These are phyloP conservation scores for Acer negundo DNA, from an alignment of 345 rosid species.

Conservation along the genomic window DNA sequence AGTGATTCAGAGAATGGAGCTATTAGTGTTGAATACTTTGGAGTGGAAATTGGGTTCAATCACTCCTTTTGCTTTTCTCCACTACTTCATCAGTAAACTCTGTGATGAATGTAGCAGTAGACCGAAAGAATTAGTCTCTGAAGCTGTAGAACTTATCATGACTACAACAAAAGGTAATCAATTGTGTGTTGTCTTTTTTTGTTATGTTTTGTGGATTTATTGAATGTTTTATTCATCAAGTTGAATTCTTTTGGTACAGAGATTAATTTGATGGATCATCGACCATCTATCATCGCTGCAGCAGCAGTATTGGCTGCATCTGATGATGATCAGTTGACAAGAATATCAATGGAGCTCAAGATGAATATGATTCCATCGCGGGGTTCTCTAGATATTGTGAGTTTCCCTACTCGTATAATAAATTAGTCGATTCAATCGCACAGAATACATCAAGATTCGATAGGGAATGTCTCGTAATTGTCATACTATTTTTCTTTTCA, in stretches of 20 bases:
- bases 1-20: slow-evolving; percentile 67
- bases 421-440: not conserved
- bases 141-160: slow-evolving; percentile 52
- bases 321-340: slow-evolving; percentile 45
- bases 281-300: slow-evolving; percentile 73
- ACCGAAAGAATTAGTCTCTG: slow-evolving; percentile 40
- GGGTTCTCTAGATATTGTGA: slow-evolving; percentile 57
- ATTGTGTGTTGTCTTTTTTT: slow-evolving; percentile 7
- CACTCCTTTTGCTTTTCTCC: slow-evolving; percentile 78
- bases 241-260: slow-evolving; percentile 38
- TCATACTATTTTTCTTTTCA: not conserved
- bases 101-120: slow-evolving; percentile 23
- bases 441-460: not conserved
- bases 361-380: slow-evolving; percentile 48
- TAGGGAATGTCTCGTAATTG: slow-evolving; percentile 15
- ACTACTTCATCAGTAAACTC: slow-evolving; percentile 53
- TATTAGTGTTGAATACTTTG: slow-evolving; percentile 63
- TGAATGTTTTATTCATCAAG: not conserved
- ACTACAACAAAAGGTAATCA: slow-evolving; percentile 54
- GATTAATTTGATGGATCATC: slow-evolving; percentile 56
- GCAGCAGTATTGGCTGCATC: slow-evolving; percentile 72
- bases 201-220: not conserved
- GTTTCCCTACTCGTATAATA: slow-evolving; percentile 7
- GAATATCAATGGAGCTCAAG: slow-evolving; percentile 52
- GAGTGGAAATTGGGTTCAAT: slow-evolving; percentile 71